phyloP scores from a whole-genome alignment of 495 filamentous ascomycete genomes.

The Xylaria scruposa region DNA sequence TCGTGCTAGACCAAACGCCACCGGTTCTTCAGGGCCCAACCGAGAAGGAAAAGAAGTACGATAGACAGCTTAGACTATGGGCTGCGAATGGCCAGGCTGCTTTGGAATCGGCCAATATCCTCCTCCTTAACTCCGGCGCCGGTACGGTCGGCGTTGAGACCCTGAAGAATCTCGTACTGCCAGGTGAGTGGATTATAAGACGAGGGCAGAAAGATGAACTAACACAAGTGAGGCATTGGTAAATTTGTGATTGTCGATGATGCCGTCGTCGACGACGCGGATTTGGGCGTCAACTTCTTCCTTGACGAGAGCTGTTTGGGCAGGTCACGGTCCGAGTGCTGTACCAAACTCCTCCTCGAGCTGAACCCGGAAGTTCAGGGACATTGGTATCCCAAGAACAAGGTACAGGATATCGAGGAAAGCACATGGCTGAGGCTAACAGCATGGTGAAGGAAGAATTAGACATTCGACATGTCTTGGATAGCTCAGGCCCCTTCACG shows the following conservation, averaged over 20 bases:
- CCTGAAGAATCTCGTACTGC: constrained; percentile 94
- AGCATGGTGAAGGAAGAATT: constrained; percentile 28
- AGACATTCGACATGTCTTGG: constrained; percentile 40
- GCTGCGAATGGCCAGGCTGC: constrained; percentile 89
- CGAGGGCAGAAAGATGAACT: constrained; percentile 17
- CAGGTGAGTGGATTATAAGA: constrained; percentile 54
- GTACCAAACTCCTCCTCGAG: constrained; percentile 78
- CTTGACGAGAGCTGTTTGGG: constrained; percentile 80
- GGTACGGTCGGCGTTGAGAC: constrained; percentile 89
- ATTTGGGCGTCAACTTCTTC: constrained; percentile 97
- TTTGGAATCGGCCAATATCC: constrained; percentile 85
- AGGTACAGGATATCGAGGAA: constrained; percentile 37
- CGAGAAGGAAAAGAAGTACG: constrained; percentile 93
- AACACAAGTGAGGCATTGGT: constrained; percentile 70
- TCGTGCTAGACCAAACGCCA: constrained; percentile 56
- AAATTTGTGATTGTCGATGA: constrained; percentile 94
- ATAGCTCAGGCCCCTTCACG: constrained; percentile 64
- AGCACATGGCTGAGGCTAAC: constrained; percentile 34
- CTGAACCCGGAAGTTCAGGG: constrained; percentile 96
- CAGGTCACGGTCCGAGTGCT: constrained; percentile 78
- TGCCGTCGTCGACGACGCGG: constrained; percentile 74
- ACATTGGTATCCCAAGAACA: constrained; percentile 56
- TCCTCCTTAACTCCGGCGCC: constrained; percentile 83
- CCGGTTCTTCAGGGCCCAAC: constrained; percentile 68
- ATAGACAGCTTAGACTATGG: constrained; percentile 95